Evolutionary conservation across 2,329 filamentous ascomycete species (phyloP), one percentile per base, ranked within the genome.

Genomic region (Sclerotinia spermophila): DNA sequence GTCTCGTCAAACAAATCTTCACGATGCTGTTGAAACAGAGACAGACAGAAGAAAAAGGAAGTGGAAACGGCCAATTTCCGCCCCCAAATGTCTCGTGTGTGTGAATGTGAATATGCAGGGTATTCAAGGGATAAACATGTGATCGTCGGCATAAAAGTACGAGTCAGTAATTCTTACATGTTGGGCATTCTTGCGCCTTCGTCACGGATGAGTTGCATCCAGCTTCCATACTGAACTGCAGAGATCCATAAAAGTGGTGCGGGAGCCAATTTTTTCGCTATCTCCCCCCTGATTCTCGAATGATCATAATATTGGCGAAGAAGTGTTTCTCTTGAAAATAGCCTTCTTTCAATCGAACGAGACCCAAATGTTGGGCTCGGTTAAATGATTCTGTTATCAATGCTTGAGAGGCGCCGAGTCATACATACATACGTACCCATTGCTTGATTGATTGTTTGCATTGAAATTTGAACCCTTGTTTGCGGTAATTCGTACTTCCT

Each of bases 91-190:
- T 51, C 5, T 24, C 40, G 61, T 65, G 24, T 51, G 15, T 38
- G 45, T 27, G 38, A 55, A 38, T 66, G 33, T 53, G 45, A 53
- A 55, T 66, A 53, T 66, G 62, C 45, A 42, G 10, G 13, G 30
- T 30, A 21, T 53, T 8, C 5, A 45, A 65, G 24, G 62, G 62
- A 65, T 65, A 35, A 53, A 66, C 48, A 66, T 66, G 48, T 55
- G 62, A 66, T 66, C 62, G 48, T 53, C 45, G 35, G 45, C 45
- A 53, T 40, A 40, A 66, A 53, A 53, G 62, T 27, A 53, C 62
- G 62, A 66, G 62, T 66, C 62, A 66, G 62, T 24, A 53, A 53
- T 40, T n/a, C 35, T 66, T 53, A 66, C 62, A 66, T 66, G 35
- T 66, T 66, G 62, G 62, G 62, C 33, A 66, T 66, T 53, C 35